Percentiles rank a stretch among this genome's conserved stretches.
These are phyloP conservation scores for Mortierella sp. DNA, from an alignment of 371 early-diverging fungal genomes.

Conservation along the genomic window DNA sequence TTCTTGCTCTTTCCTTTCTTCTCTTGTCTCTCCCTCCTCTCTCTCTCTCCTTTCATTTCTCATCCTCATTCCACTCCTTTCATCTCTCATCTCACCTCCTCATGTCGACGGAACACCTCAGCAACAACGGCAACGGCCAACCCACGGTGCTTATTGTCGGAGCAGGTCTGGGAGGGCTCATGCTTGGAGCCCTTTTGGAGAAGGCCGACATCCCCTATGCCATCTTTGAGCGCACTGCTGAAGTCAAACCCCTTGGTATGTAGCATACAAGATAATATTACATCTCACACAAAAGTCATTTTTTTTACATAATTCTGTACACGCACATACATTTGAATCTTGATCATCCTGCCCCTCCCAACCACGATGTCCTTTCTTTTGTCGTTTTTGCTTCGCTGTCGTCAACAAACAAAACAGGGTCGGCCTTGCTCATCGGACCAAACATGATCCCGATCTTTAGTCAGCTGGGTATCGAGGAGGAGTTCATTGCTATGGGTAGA, in stretches of 20 bases:
- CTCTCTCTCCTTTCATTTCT: background rate
- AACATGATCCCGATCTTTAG: background rate
- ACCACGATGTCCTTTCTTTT: background rate
- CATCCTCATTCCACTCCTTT: background rate
- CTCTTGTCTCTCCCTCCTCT: no score
- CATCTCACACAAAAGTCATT: background rate
- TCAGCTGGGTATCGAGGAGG: background rate
- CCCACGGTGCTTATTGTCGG: slow-evolving; percentile 10
- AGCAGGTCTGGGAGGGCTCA: slow-evolving; percentile 4
- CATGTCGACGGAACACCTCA: background rate
- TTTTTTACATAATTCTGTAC: background rate
- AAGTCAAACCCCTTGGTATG: slow-evolving; percentile 2
- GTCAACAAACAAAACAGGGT: background rate
- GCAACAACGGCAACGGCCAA: background rate
- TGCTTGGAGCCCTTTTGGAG: slow-evolving; percentile 5
- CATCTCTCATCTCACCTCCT: background rate
- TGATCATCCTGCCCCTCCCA: background rate
- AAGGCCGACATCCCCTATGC: slow-evolving; percentile 2
- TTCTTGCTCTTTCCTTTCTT: background rate
- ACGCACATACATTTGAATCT: background rate
- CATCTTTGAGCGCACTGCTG: slow-evolving; percentile 1
- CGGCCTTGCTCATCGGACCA: background rate
- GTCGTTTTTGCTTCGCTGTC: no score
- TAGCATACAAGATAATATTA: background rate
- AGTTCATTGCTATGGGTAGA: slow-evolving; percentile 1